Base-by-base conservation (phyloP, 345 rosid genomes). In the Linum trigynum region DNA sequence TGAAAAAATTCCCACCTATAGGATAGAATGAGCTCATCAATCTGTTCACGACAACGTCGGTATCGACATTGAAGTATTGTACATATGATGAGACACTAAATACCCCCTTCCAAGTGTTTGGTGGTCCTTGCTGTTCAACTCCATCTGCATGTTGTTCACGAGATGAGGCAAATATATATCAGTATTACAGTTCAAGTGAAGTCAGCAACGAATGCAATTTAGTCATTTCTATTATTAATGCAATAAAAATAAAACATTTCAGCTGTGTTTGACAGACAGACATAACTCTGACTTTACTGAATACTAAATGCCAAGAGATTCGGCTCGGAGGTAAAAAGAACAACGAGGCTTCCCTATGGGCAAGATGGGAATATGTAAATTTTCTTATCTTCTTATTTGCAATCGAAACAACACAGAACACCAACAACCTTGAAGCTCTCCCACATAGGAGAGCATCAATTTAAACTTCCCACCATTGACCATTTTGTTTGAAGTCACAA, bases 11-110 rank as follows among this genome's bases (percentile, higher is more conserved):
- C 10, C 88, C 97, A 69, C 74, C 74, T 5, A 70, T 64, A n/a
- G 96, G 96, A 73, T 77, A 79, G 55, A 94, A 69, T 2, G 97
- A 90, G 76, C 88, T 85, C 76, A 87, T 70, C 80, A 90, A 63
- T 80, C 97, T 83, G 80, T 85, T 88, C 64, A 87, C 6, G 43
- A 94, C 95, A 77, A 85, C 63, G 59, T 90, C 97, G 0, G 97
- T 85, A 71, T 90, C 99, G 71, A 86, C 95, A 43, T 94, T 84
- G 74, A 94, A 94, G 75, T 85, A 94, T 56, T 86, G 95, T 2
- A 78, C 76, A 72, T 94, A 94, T 3, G 97, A 90, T 68, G 90
- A 82, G 69, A 94, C 75, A 71, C 72, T 86, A 68, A 88, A 88
- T 11, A 84, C 82, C 38, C 97, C 97, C 65, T 80, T 86, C 99